Conservation (phyloP, 1,139 yeast species). For the Taphrina confusa region DNA sequence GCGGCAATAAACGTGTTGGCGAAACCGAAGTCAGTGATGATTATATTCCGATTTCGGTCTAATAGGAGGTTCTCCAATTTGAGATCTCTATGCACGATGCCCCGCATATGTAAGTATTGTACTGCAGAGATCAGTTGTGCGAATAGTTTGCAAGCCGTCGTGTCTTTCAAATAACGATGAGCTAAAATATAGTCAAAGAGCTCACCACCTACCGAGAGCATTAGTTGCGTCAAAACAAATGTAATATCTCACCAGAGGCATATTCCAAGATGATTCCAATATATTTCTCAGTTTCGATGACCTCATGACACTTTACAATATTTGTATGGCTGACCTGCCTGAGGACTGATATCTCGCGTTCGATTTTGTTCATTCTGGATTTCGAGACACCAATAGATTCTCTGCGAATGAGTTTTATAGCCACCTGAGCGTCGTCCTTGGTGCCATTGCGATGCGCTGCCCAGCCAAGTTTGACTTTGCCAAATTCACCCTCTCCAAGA, state of each 20-base stretch:
- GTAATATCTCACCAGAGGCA: conserved; percentile 72
- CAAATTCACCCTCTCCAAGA: conserved; percentile 94
- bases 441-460: conserved; percentile 15
- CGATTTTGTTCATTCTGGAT: conserved; percentile 75
- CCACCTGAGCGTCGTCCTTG: conserved; percentile 59
- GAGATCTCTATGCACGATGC: conserved; percentile 78
- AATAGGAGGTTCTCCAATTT: conserved; percentile 68
- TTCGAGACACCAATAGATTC: conserved; percentile 68
- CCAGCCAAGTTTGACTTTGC: conserved; percentile 97
- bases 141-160: conserved; percentile 78
- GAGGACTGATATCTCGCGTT: conserved; percentile 87
- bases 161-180: conserved; percentile 84
- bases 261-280: conserved; percentile 95
- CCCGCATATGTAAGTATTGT: conserved; percentile 81
- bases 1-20: conserved; percentile 78
- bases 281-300: conserved; percentile 87
- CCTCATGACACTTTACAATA: conserved; percentile 87
- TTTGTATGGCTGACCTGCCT: conserved; percentile 82
- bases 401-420: conserved; percentile 85
- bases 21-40: conserved; percentile 83
- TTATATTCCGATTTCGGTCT: conserved; percentile 76
- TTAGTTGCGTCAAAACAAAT: no score
- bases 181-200: conserved; percentile 87
- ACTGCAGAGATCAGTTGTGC: conserved; percentile 94
- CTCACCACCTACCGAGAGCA: conserved; percentile 91